These are phyloP conservation scores for Acer yangbiense DNA, from an alignment of 345 rosid species.

Conservation along the genomic window DNA sequence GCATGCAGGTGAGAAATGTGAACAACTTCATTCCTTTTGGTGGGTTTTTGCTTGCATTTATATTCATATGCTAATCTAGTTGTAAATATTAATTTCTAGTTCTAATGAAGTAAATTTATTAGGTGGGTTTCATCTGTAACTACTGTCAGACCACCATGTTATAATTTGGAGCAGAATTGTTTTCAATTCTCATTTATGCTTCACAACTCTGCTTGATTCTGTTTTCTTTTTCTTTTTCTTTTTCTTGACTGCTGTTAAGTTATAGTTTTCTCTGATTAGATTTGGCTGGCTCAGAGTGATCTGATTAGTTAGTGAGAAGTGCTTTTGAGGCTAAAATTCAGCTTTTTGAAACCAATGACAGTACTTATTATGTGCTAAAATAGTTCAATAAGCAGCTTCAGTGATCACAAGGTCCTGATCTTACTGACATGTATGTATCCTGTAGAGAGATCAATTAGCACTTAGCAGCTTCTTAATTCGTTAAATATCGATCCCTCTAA, in stretches of 20 bases:
- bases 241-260: not conserved
- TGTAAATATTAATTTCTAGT: not conserved
- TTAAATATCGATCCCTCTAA: not conserved
- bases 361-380: not conserved
- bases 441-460: too few relatives aligned
- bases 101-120: not conserved
- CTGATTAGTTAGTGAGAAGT: not conserved
- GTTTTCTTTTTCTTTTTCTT: not conserved
- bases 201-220: not conserved
- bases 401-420: too few relatives aligned
- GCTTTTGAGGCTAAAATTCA: not conserved
- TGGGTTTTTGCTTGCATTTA: slow-evolving; percentile 11
- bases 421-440: too few relatives aligned
- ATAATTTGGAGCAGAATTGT: not conserved
- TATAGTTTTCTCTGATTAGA: not conserved
- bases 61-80: not conserved
- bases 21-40: not conserved
- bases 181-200: not conserved
- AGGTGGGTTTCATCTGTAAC: not conserved
- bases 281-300: not conserved
- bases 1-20: slow-evolving; percentile 5
- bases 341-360: not conserved
- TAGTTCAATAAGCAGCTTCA: not conserved
- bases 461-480: not conserved
- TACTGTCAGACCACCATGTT: slow-evolving; percentile 6